Conservation (phyloP, 2,329 filamentous ascomycete species). For the Epichloe festucae region DNA sequence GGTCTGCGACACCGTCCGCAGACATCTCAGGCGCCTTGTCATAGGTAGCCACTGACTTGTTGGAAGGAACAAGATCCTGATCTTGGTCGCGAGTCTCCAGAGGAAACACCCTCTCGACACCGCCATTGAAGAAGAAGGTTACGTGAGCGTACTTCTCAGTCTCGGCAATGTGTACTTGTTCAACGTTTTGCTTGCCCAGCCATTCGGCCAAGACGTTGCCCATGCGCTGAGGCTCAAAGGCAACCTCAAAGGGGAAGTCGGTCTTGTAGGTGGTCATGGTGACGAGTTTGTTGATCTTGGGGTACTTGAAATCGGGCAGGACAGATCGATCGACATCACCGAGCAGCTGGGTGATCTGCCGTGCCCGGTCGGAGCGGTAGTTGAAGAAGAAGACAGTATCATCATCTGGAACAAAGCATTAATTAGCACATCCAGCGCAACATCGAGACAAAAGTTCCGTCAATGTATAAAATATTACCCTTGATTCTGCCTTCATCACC, state of each 20-base stretch:
- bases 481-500: slow-evolving; percentile 77
- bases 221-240: slow-evolving; percentile 92
- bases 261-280: slow-evolving; percentile 99
- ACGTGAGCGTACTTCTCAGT: slow-evolving; percentile 99
- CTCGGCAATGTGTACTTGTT: slow-evolving; percentile 95
- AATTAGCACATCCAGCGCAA: neutral
- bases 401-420: slow-evolving; percentile 42
- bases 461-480: slow-evolving; percentile 35
- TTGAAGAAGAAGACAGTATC: slow-evolving; percentile 99
- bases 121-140: slow-evolving; percentile 99
- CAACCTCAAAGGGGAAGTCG: slow-evolving; percentile 83
- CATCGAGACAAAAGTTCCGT: neutral
- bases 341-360: slow-evolving; percentile 89
- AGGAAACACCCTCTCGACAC: slow-evolving; percentile 90
- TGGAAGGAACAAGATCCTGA: slow-evolving; percentile 69
- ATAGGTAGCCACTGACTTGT: slow-evolving; percentile 83
- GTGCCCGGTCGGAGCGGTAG: slow-evolving; percentile 95
- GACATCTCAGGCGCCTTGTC: slow-evolving; percentile 95
- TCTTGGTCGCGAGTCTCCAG: slow-evolving; percentile 80
- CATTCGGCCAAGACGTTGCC: slow-evolving; percentile 97
- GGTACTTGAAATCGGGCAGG: slow-evolving; percentile 82
- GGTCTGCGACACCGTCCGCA: slow-evolving; percentile 76
- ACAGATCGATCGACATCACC: slow-evolving; percentile 88
- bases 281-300: slow-evolving; percentile 69
- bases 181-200: slow-evolving; percentile 74